Base-by-base conservation (phyloP, 225 moss, liverwort and hornwort genomes). In the Rhytidiadelphus loreus region DNA sequence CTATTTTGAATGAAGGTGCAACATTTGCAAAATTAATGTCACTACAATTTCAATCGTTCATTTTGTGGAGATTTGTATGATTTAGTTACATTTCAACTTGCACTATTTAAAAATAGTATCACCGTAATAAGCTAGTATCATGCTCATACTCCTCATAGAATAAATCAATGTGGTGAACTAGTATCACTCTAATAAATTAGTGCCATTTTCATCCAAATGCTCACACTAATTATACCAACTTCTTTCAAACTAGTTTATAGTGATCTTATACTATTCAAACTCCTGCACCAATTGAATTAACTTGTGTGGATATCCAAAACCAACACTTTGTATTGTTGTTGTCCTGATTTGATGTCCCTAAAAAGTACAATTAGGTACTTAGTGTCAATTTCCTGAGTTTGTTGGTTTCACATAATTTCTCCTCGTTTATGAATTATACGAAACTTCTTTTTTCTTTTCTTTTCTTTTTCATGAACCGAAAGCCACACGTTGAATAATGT, bases 1-100 rank as follows among this genome's bases (percentile, higher is more conserved):
- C 43, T 70, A 25, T 2, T 15, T 0, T 10, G 1, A 44, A 3
- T 29, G 44, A 29, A 1, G 29, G 3, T 3, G 1, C 3, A 44
- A 72, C 16, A 72, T 28, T 0, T 28, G 4, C 6, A 26, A 72
- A 44, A 16, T 3, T 6, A 28, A 44, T 17, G 17, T 29, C 16
- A 44, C 28, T 16, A 44, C 1, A 9, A 15, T 16, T 43, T 7
- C 9, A 7, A 46, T 46, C 39, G 3, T 25, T 43, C 8, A 3
- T 5, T 43, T 71, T 28, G 16, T 15, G 2, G 28, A 71, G 28
- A 16, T 16, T 44, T 43, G 5, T 16, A 16, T 44, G 3, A 16
- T 71, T 70, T 71, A 44, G 11, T 73, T 46, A 17, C 11, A 73
- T 73, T 46, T 72, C 18, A 46, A 17, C 29, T 29, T 73, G 11